Conservation (phyloP, 202 grass and related monocot genomes). For the Brachypodium distachyon region DNA sequence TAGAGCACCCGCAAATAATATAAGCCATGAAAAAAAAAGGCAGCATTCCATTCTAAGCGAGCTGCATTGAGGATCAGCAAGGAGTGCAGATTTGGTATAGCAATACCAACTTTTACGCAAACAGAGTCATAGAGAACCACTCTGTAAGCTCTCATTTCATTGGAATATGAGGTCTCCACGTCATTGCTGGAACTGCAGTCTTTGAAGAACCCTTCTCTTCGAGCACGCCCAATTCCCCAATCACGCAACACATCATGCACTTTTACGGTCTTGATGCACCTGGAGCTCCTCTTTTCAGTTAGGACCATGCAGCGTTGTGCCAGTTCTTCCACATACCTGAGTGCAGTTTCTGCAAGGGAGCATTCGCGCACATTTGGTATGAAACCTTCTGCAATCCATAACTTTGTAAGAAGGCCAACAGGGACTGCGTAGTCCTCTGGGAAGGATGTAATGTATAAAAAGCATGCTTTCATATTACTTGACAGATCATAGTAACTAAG, state of each 20-base stretch:
- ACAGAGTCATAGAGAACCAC: background rate
- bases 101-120: background rate
- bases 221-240: background rate
- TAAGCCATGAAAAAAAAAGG: background rate
- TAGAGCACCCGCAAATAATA: background rate
- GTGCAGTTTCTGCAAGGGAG: background rate
- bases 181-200: background rate
- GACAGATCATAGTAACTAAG: slow-evolving; percentile 13
- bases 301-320: background rate
- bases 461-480: background rate
- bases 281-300: background rate
- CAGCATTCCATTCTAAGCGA: background rate
- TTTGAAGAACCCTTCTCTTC: slow-evolving; percentile 9
- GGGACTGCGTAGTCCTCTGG: background rate
- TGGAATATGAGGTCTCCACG: background rate
- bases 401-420: background rate
- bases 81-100: slow-evolving; percentile 7
- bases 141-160: slow-evolving; percentile 11
- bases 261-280: background rate
- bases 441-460: slow-evolving; percentile 8
- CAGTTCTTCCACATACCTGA: background rate
- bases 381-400: slow-evolving; percentile 11
- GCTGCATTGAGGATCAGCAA: background rate
- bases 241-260: background rate
- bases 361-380: background rate